Evolutionary conservation across 345 rosid genomes (phyloP), one percentile per base, ranked within the genome.

Genomic region (Trapa incisa): DNA sequence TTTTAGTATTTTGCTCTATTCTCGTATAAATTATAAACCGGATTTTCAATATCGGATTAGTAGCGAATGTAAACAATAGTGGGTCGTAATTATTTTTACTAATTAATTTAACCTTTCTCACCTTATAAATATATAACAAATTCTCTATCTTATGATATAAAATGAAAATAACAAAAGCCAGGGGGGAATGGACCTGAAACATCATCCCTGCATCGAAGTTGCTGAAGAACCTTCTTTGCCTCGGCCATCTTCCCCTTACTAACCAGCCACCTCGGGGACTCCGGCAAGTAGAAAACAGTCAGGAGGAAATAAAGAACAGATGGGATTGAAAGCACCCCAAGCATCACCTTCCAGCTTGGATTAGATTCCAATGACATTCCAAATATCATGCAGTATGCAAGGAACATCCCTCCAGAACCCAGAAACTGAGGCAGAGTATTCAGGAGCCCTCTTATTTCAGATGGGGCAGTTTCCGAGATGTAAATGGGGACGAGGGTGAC

Each of bases 251-350:
- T 89, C 58, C 99, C 99, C 84, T 91, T 94, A 73, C 99, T 94
- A 73, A 94, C 96, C 63, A 94, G 83, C 97, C 99, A 94, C 76
- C 99, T 87, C 77, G 99, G 99, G 58, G 99, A 91, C 79, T 94
- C 99, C 5, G 99, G 99, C 86, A 94, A 76, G 80, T 81, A 94
- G 76, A 94, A 85, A 71, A 94, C 84, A 0, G 89, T 74, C 43
- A 91, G 72, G 37, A 70, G 78, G 79, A 94, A 74, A 58, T 87
- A 94, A 7, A 89, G 29, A 10, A 91, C 71, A 5, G 99, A 87
- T 42, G 96, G 97, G 66, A 94, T 83, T 0, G 97, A 87, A 65
- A 94, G 91, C 74, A 94, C 83, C 69, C 96, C 99, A 43, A 94
- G 96, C 97, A 94, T 94, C 72, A 81, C 70, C 82, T 84, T 87